Conservation (phyloP, 331 rosid species). For the Rhamnella rubrinervis region DNA sequence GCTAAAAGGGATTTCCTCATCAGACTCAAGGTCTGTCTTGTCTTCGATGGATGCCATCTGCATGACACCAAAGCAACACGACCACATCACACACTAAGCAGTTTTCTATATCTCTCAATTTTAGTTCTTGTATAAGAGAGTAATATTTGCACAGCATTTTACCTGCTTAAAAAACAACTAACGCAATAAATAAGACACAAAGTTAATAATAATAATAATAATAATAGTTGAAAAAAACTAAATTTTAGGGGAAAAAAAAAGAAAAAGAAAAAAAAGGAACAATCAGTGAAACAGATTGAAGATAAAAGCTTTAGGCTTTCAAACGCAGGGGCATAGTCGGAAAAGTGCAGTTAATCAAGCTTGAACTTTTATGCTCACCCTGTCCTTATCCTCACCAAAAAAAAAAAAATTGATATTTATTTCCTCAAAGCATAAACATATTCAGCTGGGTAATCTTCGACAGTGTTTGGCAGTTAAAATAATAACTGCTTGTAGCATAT, state of each 20-base stretch:
- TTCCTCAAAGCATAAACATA: no score
- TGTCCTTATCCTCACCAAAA: no score
- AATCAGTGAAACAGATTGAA: no score
- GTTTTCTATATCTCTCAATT: neutral
- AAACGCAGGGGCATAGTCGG: no score
- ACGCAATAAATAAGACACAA: neutral
- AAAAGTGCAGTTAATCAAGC: no score
- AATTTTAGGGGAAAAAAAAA: no score
- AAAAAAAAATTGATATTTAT: no score
- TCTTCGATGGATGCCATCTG: conserved; percentile 54
- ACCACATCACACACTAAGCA: neutral
- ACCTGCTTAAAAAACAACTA: neutral
- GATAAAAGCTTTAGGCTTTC: no score
- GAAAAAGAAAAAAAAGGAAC: no score
- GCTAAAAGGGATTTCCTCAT: conserved; percentile 48
- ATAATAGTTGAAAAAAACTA: no score
- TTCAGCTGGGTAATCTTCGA: neutral
- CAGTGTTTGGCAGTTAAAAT: neutral
- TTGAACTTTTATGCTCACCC: no score
- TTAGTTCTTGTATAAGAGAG: neutral
- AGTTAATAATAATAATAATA: no score
- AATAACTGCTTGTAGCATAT: conserved; percentile 1
- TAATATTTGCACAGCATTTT: neutral
- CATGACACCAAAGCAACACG: conserved; percentile 5
- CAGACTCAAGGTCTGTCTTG: conserved; percentile 43